Evolutionary conservation across 805 yeast genomes (phyloP), one percentile per base, ranked within the genome.

Genomic region (Metschnikowia arizonensis): DNA sequence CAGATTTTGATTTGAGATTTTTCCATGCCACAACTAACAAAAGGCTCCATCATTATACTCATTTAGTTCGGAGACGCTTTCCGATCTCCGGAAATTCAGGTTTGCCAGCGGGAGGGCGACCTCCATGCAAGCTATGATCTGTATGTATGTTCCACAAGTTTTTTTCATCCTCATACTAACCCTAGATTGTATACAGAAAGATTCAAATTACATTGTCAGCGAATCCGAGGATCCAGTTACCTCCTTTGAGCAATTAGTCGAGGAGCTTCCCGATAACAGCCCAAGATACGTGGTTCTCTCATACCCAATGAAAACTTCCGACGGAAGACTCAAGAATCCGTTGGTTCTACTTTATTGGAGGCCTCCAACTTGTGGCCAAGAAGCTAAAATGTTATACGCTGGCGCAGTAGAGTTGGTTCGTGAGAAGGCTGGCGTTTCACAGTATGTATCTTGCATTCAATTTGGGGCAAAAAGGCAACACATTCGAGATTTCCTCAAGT

Each of bases 331-430:
- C 56, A 76, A 81, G 38, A 74, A 79, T 8, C 97, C 96, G 3
- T 74, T 85, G 50, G 87, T 89, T 1, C 63, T 90, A 60, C 55
- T 90, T n/a, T 90, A 88, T 63, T 90, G 90, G 82, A 77, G 87
- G 49, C 97, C 97, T 3, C 83, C 83, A 21, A 88, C 95, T 0
- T 74, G 88, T n/a, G 83, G 86, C 14, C 91, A 84, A 60, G 86
- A 85, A 45, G 72, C 77, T 58, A 82, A 84, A 62, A 90, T 89
- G 97, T 66, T 87, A 40, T 89, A 88, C 56, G 97, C 97, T 0
- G 95, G 93, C 4, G 95, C 96, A 2, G 78, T 87, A 18, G 97
- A 90, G 61, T 65, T 83, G 52, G 75, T 90, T 46, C 76, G 91
- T 62, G 81, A 78, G 40, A 82, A 83, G 53, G 83, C 90, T n/a